These are phyloP conservation scores for Artemisia annua DNA, from an alignment of 129 eudicot genomes.

Conservation along the genomic window DNA sequence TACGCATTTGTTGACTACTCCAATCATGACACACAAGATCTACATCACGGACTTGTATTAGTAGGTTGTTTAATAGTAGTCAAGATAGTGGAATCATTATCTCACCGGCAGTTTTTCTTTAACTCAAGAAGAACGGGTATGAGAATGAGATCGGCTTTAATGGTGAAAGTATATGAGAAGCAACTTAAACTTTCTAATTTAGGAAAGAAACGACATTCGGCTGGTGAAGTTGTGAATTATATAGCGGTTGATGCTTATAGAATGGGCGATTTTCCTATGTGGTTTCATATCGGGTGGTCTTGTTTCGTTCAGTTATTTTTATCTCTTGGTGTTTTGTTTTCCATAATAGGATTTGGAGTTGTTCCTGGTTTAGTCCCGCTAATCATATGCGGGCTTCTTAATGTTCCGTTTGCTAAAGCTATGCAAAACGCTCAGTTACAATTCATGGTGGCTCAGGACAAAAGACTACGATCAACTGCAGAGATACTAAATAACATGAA, in stretches of 20 bases:
- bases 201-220: conserved; percentile 56
- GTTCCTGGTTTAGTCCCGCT: conserved; percentile 60
- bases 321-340: conserved; percentile 39
- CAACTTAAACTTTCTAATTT: conserved; percentile 57
- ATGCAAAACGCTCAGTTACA: conserved; percentile 52
- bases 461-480: conserved; percentile 62
- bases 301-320: conserved; percentile 37
- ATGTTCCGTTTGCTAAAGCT: conserved; percentile 53
- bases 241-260: conserved; percentile 68
- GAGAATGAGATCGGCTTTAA: conserved; percentile 67
- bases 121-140: conserved; percentile 52
- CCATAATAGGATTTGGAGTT: conserved; percentile 47
- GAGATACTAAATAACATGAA: conserved; percentile 84
- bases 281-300: conserved; percentile 52
- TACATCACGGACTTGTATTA: conserved; percentile 41
- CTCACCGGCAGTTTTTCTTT: conserved; percentile 57
- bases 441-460: conserved; percentile 64
- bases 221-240: conserved; percentile 63
- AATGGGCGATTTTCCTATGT: conserved; percentile 62
- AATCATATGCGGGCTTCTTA: conserved; percentile 48
- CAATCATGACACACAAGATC: conserved; percentile 16
- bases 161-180: conserved; percentile 58
- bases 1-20: conserved; percentile 44
- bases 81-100: conserved; percentile 59
- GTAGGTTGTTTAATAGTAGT: conserved; percentile 45